Conservation (phyloP, 371 early-diverging fungal species). For the Mucor racemosus region DNA sequence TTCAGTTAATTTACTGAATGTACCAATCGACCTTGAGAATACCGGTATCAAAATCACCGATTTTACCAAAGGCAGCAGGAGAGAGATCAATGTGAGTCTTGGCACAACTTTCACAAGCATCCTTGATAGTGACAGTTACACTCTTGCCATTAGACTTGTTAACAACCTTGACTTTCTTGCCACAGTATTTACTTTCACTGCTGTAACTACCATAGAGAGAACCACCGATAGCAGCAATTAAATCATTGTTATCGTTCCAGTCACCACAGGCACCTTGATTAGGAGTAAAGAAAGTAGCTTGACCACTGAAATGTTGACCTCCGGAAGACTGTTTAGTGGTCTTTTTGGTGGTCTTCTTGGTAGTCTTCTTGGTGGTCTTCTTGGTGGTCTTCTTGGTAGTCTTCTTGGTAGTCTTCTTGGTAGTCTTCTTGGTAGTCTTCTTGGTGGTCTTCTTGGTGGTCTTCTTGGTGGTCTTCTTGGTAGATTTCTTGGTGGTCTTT, state of each 20-base stretch:
- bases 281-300: constrained; percentile 45
- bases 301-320: constrained; percentile 23
- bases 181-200: constrained; percentile 37
- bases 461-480: constrained; percentile 26
- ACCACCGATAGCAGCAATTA: constrained; percentile 41
- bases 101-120: constrained; percentile 40
- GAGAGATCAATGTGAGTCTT: constrained; percentile 41
- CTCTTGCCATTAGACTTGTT: constrained; percentile 39
- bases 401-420: constrained; percentile 20
- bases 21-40: constrained; percentile 44
- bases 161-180: constrained; percentile 34
- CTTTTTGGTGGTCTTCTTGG: no score
- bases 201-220: constrained; percentile 42
- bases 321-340: constrained; percentile 23
- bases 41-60: constrained; percentile 36
- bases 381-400: constrained; percentile 17
- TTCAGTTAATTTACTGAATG: constrained; percentile 4
- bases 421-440: constrained; percentile 18
- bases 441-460: constrained; percentile 25
- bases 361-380: no score
- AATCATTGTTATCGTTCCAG: constrained; percentile 33
- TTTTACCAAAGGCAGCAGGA: constrained; percentile 40
- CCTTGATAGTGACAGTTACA: constrained; percentile 38
- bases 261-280: constrained; percentile 49
- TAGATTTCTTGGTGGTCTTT: constrained; percentile 16